Evolutionary conservation across 768 basidiomycete genomes (phyloP).

Genomic region (Leucogyrophana mollusca): DNA sequence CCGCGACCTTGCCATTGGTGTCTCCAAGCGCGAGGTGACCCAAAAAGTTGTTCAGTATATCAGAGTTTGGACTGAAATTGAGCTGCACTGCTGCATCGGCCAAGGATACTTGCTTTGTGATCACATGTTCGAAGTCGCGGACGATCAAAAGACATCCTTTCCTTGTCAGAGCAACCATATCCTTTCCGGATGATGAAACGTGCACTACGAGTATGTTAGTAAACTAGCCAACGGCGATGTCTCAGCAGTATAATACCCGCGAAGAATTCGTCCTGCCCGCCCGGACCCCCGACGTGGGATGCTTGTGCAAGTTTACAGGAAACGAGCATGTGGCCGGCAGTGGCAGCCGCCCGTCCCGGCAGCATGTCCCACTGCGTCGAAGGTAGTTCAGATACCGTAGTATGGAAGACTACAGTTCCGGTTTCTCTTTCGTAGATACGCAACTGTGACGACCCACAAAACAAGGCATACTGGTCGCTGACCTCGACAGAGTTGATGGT

Average conservation of each 20-base stretch:
- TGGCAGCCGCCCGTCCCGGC: conserved; percentile 3
- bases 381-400: conserved; percentile 34
- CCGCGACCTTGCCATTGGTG: conserved; percentile 40
- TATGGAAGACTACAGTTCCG: conserved; percentile 42
- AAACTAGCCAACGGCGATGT: background rate
- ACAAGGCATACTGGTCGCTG: conserved; percentile 52
- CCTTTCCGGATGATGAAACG: conserved; percentile 46
- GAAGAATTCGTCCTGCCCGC: conserved; percentile 15
- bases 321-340: conserved; percentile 11
- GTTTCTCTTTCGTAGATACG: conserved; percentile 53
- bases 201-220: conserved; percentile 34
- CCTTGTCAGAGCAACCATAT: conserved; percentile 26
- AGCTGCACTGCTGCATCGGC: conserved; percentile 31
- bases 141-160: conserved; percentile 25
- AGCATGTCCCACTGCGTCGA: conserved; percentile 36
- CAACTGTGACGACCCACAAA: conserved; percentile 50
- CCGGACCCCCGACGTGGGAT: conserved; percentile 2
- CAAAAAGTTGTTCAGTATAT: conserved; percentile 23
- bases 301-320: conserved; percentile 20
- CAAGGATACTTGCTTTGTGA: conserved; percentile 36
- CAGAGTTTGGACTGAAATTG: conserved; percentile 19
- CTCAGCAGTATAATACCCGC: conserved; percentile 20
- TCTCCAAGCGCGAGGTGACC: conserved; percentile 49
- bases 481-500: conserved; percentile 67
- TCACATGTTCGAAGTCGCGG: conserved; percentile 24